These are phyloP conservation scores for Pseudozyma tsukubaensis DNA, from an alignment of 1,284 basidiomycete genomes.

Conservation along the genomic window DNA sequence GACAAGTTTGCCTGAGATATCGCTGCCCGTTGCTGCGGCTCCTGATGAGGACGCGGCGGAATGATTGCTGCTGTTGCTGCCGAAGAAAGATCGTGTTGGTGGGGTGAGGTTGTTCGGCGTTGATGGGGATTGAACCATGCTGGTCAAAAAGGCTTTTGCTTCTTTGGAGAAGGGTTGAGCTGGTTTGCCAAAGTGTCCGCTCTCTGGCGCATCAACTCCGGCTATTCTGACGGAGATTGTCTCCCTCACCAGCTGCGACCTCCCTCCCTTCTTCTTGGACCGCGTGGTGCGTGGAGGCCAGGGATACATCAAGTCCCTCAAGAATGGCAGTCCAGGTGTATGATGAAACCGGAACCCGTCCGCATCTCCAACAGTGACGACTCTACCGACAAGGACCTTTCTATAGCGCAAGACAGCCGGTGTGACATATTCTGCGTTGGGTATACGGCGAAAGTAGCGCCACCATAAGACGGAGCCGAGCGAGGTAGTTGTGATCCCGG, in stretches of 20 bases:
- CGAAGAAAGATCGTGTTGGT: constrained; percentile 20
- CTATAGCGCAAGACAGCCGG: constrained; percentile 59
- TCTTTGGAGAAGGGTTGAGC: constrained; percentile 66
- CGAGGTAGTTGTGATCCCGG: constrained; percentile 31
- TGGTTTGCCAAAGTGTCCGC: constrained; percentile 65
- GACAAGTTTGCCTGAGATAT: constrained; percentile 28
- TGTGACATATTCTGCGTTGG: constrained; percentile 61
- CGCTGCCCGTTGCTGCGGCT: constrained; percentile 2
- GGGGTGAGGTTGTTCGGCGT: constrained; percentile 33
- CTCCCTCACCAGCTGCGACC: constrained; percentile 28
- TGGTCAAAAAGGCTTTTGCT: constrained; percentile 56
- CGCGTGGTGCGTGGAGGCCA: constrained; percentile 36
- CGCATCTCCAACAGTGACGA: constrained; percentile 65
- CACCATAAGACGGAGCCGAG: constrained; percentile 49
- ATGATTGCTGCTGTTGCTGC: background rate
- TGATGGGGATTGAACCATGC: constrained; percentile 40
- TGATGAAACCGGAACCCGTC: constrained; percentile 68
- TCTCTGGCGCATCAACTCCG: constrained; percentile 66
- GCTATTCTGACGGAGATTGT: constrained; percentile 65
- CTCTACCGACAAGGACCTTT: constrained; percentile 58
- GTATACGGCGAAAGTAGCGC: constrained; percentile 65
- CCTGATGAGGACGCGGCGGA: background rate
- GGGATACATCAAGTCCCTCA: constrained; percentile 47
- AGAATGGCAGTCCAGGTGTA: constrained; percentile 57
- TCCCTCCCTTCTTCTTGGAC: constrained; percentile 21